A percentile compares a stretch with the other conserved stretches of the same genome.
Evolutionary conservation across 371 early-diverging fungal species (phyloP).

Genomic region (Mucor circinelloides): DNA sequence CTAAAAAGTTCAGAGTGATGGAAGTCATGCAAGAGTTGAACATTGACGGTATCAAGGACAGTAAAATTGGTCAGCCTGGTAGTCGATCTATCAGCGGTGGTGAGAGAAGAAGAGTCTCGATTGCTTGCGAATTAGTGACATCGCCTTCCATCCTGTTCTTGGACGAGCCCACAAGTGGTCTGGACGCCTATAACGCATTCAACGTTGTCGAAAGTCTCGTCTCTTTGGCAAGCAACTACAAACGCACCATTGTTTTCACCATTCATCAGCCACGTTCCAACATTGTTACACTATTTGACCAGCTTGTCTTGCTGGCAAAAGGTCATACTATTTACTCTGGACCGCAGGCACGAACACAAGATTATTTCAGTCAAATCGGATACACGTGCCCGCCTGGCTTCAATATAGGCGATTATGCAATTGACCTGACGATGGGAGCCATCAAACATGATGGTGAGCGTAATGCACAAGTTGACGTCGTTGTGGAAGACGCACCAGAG

Average conservation of each 20-base stretch:
- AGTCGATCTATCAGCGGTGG: constrained; percentile 85
- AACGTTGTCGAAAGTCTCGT: constrained; percentile 88
- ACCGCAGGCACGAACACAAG: constrained; percentile 47
- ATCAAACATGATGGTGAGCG: constrained; percentile 44
- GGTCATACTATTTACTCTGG: constrained; percentile 87
- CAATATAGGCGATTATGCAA: constrained; percentile 91
- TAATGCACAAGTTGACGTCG: constrained; percentile 20
- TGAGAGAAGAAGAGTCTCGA: constrained; percentile 83
- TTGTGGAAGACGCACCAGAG: constrained; percentile 25
- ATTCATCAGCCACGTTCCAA: constrained; percentile 97
- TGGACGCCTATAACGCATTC: constrained; percentile 91
- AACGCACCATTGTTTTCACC: constrained; percentile 90
- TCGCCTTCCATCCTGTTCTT: constrained; percentile 89
- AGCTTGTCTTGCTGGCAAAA: constrained; percentile 82
- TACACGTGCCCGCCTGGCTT: constrained; percentile 86
- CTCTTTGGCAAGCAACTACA: constrained; percentile 76
- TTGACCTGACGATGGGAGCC: constrained; percentile 77
- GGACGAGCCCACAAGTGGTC: constrained; percentile 95
- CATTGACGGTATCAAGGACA: constrained; percentile 76
- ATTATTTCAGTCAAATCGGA: constrained; percentile 72
- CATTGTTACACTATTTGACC: constrained; percentile 89
- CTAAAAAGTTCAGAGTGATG: constrained; percentile 64
- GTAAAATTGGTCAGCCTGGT: constrained; percentile 78
- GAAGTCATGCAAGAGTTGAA: constrained; percentile 80
- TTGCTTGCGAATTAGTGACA: constrained; percentile 88